Evolutionary conservation across 2,329 filamentous ascomycete genomes (phyloP).

Genomic region (Furcasterigmium sp.): DNA sequence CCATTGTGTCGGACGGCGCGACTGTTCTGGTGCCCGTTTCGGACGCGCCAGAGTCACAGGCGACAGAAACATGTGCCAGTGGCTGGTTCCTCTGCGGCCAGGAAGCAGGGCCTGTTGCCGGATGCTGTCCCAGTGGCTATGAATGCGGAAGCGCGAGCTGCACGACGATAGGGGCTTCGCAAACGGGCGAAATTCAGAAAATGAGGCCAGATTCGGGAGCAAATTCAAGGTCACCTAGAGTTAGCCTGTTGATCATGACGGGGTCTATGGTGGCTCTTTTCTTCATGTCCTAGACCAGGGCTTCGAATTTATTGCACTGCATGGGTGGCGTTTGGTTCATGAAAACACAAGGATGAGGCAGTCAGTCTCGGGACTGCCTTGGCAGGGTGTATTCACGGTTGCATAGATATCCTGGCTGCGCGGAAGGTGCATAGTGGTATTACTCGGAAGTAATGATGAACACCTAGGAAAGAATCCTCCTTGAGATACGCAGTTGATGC

Average conservation of each 20-base stretch:
- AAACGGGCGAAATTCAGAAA: conserved; percentile 54
- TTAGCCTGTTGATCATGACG: background rate
- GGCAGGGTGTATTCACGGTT: no score
- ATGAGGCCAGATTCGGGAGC: conserved; percentile 28
- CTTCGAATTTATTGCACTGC: background rate
- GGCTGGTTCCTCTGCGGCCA: conserved; percentile 73
- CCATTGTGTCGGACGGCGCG: conserved; percentile 60
- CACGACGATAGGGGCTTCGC: conserved; percentile 46
- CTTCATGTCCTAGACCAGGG: background rate
- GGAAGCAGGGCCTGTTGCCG: conserved; percentile 57
- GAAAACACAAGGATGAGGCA: no score
- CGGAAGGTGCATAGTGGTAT: no score
- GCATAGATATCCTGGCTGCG: no score
- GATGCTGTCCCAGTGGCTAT: conserved; percentile 80
- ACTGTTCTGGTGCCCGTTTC: conserved; percentile 64
- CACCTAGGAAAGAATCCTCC: no score
- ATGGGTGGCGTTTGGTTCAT: no score
- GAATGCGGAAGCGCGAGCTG: conserved; percentile 69
- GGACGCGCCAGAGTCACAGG: conserved; percentile 35
- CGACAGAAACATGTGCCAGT: conserved; percentile 55
- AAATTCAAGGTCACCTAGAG: background rate
- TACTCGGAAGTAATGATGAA: no score
- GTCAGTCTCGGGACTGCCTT: no score
- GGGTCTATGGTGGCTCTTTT: background rate
- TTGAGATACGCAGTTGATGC: no score